Evolutionary conservation across 345 rosid genomes (phyloP).

Genomic region (Dipteronia dyeriana): DNA sequence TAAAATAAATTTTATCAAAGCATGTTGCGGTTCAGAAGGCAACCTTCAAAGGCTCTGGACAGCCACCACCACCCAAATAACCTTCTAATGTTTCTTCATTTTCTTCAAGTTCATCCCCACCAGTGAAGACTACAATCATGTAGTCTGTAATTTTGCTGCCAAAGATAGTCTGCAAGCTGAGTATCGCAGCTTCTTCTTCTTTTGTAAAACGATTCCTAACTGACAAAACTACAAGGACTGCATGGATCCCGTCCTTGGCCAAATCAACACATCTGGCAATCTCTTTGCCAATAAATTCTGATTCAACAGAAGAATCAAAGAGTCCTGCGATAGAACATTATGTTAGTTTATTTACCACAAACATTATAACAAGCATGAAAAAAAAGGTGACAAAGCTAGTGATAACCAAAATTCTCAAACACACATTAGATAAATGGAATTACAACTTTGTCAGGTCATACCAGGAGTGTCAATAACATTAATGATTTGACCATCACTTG

Average conservation of each 20-base stretch:
- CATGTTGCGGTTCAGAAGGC: conserved; percentile 16
- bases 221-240: conserved; percentile 50
- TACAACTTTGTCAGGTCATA: conserved; percentile 21
- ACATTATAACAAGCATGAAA: background rate
- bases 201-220: conserved; percentile 49
- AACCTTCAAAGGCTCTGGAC: conserved; percentile 81
- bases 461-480: conserved; percentile 97
- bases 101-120: conserved; percentile 91
- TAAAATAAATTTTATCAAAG: background rate
- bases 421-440: background rate
- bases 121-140: conserved; percentile 87
- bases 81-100: conserved; percentile 77
- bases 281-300: no score
- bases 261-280: no score
- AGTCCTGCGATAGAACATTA: conserved; percentile 48
- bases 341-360: conserved; percentile 11
- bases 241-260: no score
- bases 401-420: no score
- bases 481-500: conserved; percentile 63
- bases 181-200: conserved; percentile 76
- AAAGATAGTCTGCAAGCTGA: conserved; percentile 65
- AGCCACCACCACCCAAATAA: conserved; percentile 52
- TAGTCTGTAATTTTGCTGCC: conserved; percentile 75
- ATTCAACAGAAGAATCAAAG: conserved; percentile 21
- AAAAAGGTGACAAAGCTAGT: no score